Evolutionary conservation across 371 early-diverging fungal species (phyloP).

Genomic region (Mucor plumbeus): DNA sequence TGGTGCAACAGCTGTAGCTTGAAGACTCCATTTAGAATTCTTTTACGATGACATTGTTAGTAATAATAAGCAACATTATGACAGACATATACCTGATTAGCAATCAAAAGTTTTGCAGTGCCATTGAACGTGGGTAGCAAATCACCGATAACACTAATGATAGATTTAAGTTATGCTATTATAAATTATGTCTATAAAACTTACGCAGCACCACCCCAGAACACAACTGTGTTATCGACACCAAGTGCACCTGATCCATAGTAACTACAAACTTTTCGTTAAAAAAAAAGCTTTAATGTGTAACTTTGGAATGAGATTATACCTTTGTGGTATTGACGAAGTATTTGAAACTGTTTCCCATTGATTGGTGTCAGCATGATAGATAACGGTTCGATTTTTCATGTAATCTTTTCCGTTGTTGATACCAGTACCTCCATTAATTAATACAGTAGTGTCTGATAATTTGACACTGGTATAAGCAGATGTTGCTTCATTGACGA

Average conservation of each 20-base stretch:
- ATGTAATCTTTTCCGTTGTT: conserved; percentile 7
- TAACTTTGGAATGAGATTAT: neutral
- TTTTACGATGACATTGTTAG: neutral
- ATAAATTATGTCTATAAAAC: neutral
- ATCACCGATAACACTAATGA: conserved; percentile 9
- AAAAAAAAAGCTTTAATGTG: neutral
- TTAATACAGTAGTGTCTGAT: conserved; percentile 9
- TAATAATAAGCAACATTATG: neutral
- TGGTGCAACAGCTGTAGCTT: conserved; percentile 3
- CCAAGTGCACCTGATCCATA: conserved; percentile 18
- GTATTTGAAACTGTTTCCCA: conserved; percentile 15
- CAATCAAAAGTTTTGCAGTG: conserved; percentile 6
- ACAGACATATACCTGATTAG: neutral
- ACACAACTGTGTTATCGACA: conserved; percentile 8
- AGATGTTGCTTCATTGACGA: conserved; percentile 4
- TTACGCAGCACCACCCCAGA: conserved; percentile 19
- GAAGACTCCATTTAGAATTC: conserved; percentile 16
- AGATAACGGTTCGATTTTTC: conserved; percentile 18
- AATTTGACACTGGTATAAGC: conserved; percentile 18
- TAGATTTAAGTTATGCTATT: neutral
- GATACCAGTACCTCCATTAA: conserved; percentile 19
- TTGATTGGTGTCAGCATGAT: conserved; percentile 14
- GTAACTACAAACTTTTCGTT: conserved; percentile 10
- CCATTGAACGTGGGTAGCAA: conserved; percentile 8
- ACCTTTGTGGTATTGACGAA: conserved; percentile 17